Evolutionary conservation across 148 eudicot genomes (phyloP), one percentile per base, ranked within the genome.

Genomic region (Tetragonia tetragonoides): DNA sequence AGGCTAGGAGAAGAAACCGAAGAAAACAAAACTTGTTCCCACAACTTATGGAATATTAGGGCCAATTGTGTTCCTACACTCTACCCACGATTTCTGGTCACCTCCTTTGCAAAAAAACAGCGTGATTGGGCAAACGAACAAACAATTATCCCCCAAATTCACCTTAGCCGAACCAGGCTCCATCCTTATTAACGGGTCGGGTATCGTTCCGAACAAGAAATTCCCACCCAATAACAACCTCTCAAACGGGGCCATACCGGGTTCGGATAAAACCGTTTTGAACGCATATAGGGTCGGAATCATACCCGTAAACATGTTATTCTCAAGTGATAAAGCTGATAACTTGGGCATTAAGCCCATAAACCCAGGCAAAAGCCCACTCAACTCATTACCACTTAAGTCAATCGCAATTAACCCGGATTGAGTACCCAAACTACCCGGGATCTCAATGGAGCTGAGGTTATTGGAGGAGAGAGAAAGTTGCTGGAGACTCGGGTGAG

Each of bases 191-290:
- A 93, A 77, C 71, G 81, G 90, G 71, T 87, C 89, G 46, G 99
- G 97, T 75, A 95, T 91, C 0, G 94, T 85, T 74, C 99, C 99
- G 41, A 80, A 86, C 75, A 95, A 65, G 70, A 83, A 95, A 37
- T 95, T 95, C 82, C 97, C 96, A 0, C 96, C 99, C 81, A 95
- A 51, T 79, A 95, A 60, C 39, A 95, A 78, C 84, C 99, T 88
- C 90, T 87, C 79, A 57, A 95, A 90, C 72, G 81, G 86, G 23
- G 85, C 77, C 17, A 84, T 56, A 1, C 89, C 91, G 20, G 76
- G 53, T 2, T 73, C 89, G 38, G 97, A 86, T 10, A 66, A 49
- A 44, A 87, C 84, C 61, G 86, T 80, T 75, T 87, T 90, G 46
- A 89, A 15, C 0, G 86, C 94, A 54, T 91, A 95, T 60, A 83